Conservation (phyloP, 306 rosid species). For the Nissolia schottii region DNA sequence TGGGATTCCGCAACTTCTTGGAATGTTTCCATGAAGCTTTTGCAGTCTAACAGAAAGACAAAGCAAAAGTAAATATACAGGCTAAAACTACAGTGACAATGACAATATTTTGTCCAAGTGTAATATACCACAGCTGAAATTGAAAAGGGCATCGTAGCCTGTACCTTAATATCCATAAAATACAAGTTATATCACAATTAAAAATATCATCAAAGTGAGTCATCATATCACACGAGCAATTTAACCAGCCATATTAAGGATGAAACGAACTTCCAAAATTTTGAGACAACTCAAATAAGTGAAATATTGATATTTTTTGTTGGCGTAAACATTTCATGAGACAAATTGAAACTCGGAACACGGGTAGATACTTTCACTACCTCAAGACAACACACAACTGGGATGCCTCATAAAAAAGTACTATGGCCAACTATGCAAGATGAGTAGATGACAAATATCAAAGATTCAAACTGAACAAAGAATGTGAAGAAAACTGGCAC, state of each 20-base stretch:
- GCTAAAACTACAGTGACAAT: neutral
- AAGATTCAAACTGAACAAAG: neutral
- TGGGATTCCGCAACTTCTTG: conserved; percentile 92
- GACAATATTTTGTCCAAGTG: neutral
- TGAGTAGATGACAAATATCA: neutral
- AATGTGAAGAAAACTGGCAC: neutral
- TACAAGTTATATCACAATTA: neutral
- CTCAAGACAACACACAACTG: neutral
- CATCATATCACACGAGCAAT: neutral
- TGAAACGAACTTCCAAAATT: neutral
- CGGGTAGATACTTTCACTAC: neutral
- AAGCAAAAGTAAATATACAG: neutral
- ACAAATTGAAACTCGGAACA: neutral
- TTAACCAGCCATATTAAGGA: neutral
- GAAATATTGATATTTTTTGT: neutral
- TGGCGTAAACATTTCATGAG: neutral
- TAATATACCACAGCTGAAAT: neutral
- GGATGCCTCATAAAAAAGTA: neutral
- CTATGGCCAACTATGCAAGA: neutral
- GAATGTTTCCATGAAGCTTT: conserved; percentile 78
- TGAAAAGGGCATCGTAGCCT: neutral
- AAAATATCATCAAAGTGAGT: neutral
- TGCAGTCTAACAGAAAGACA: conserved; percentile 52
- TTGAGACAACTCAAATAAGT: neutral
- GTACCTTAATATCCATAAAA: neutral